Base-by-base conservation (phyloP, 352 stramenopile species). In the Phytophthora fragariaefolia region DNA sequence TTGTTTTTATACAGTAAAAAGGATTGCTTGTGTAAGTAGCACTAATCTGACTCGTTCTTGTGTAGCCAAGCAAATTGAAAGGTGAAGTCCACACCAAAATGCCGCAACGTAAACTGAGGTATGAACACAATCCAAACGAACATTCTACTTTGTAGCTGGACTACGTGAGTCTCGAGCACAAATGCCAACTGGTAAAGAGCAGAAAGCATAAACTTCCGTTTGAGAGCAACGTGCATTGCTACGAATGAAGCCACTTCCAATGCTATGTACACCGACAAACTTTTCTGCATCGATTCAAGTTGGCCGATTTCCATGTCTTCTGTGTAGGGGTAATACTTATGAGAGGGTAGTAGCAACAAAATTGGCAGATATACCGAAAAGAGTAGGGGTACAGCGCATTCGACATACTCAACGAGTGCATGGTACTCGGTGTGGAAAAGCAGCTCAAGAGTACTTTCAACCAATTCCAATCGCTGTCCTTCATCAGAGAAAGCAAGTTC, bases 381-480 rank as follows among this genome's bases (percentile, higher is more conserved):
- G 18, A 78, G 46, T 5, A 60, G 53, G 5, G 71, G 71, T 1
- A 79, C 55, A 6, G 57, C 47, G 38, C 53, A 73, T 36, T 76
- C 67, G 40, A 79, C 59, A 20, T 73, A 79, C 40, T 71, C 53
- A 4, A 69, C 48, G 0, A 76, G 48, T 13, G 61, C 42, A 5
- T 62, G 57, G 45, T 71, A 78, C 28, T 79, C 71, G 27, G 42
- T 59, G n/a, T 63, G 57, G 22, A 79, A 79, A 9, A 79, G 53
- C 12, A 79, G 24, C 8, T 63, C 10, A 3, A 70, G 63, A 8
- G 48, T 56, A 36, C 51, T 66, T 40, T 62, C 28, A 12, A 70
- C 47, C 20, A 69, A n/a, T 22, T 47, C 50, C 0, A 59, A 4
- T 8, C 38, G 10, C 32, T 63, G 55, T 0, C 34, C 40, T 17